Percentiles rank a stretch among this genome's conserved stretches.
Evolutionary conservation across 352 stramenopile genomes (phyloP).

Genomic region (Thalassiosira mediterranea): DNA sequence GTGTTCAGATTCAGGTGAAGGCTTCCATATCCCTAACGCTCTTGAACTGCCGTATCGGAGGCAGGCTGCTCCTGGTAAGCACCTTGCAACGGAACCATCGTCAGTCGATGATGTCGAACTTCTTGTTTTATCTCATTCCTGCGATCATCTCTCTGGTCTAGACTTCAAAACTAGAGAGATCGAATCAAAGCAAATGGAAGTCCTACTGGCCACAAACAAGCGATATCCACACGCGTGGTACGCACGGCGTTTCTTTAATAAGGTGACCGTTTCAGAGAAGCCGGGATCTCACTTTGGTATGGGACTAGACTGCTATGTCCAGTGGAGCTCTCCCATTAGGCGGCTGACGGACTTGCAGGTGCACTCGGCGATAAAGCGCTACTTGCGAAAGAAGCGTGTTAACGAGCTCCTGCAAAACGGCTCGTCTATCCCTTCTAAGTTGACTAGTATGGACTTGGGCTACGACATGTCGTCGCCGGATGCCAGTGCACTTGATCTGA

Average conservation of each 20-base stretch:
- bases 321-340: slow-evolving; percentile 78
- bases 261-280: slow-evolving; percentile 53
- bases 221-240: slow-evolving; percentile 79
- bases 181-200: slow-evolving; percentile 57
- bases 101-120: background rate
- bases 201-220: slow-evolving; percentile 59
- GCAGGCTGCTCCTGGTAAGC: slow-evolving; percentile 61
- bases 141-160: slow-evolving; percentile 5
- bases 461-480: slow-evolving; percentile 33
- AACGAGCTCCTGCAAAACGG: slow-evolving; percentile 55
- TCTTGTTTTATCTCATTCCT: background rate
- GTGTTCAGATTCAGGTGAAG: slow-evolving; percentile 4
- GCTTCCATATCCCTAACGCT: slow-evolving; percentile 36
- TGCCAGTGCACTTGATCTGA: slow-evolving; percentile 43
- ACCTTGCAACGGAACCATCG: background rate
- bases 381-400: slow-evolving; percentile 62
- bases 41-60: slow-evolving; percentile 66
- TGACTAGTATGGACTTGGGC: slow-evolving; percentile 60
- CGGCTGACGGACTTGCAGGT: slow-evolving; percentile 59
- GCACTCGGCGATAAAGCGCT: slow-evolving; percentile 74
- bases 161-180: slow-evolving; percentile 55
- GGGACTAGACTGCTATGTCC: slow-evolving; percentile 75
- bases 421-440: slow-evolving; percentile 42
- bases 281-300: slow-evolving; percentile 68
- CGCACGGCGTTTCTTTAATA: slow-evolving; percentile 69